These are phyloP conservation scores for Penicillium maclennaniae DNA, from an alignment of 495 filamentous ascomycete genomes.

Conservation along the genomic window DNA sequence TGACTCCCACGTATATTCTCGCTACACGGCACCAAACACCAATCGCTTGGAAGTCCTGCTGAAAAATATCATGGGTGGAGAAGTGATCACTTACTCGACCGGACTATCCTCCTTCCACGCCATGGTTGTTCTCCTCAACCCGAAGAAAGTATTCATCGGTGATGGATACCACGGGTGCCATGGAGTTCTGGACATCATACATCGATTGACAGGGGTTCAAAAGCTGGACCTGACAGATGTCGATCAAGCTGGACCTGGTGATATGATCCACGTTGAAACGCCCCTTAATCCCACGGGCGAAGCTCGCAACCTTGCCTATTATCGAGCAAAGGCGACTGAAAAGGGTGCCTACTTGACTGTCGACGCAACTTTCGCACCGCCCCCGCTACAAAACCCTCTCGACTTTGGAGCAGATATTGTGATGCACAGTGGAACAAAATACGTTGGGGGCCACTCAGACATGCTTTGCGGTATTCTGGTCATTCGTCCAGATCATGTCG, in stretches of 20 bases:
- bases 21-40: slow-evolving; percentile 66
- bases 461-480: slow-evolving; percentile 81
- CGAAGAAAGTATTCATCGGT: slow-evolving; percentile 69
- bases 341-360: slow-evolving; percentile 70
- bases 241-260: slow-evolving; percentile 60
- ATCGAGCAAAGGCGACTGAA: slow-evolving; percentile 63
- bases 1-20: slow-evolving; percentile 65
- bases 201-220: slow-evolving; percentile 62
- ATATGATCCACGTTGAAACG: slow-evolving; percentile 86
- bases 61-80: slow-evolving; percentile 62
- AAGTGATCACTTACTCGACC: slow-evolving; percentile 70
- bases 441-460: slow-evolving; percentile 92
- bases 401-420: slow-evolving; percentile 71
- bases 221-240: slow-evolving; percentile 59
- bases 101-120: slow-evolving; percentile 88
- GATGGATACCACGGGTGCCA: slow-evolving; percentile 90
- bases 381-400: slow-evolving; percentile 81
- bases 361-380: slow-evolving; percentile 90
- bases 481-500: slow-evolving; percentile 37
- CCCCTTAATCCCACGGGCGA: slow-evolving; percentile 85
- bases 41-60: slow-evolving; percentile 78
- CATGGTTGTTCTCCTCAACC: slow-evolving; percentile 68
- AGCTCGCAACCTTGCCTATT: slow-evolving; percentile 63
- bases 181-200: slow-evolving; percentile 65
- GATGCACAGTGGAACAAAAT: slow-evolving; percentile 91